Base-by-base conservation (phyloP, 352 stramenopile species). In the Proteromonas lacertae region DNA sequence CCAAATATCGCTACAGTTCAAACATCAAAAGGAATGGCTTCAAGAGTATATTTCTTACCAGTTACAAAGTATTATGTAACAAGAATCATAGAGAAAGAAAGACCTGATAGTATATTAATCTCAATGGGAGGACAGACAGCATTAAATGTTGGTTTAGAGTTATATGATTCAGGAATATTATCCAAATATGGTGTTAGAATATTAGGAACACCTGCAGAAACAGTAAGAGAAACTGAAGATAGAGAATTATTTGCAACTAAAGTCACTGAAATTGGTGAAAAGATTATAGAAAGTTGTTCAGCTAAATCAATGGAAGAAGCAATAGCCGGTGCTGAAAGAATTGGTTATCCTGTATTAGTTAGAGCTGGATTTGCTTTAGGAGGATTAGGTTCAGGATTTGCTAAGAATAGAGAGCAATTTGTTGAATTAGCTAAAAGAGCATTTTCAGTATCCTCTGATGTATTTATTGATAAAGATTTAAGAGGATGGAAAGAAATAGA, bases 1-100 rank as follows among this genome's bases (percentile, higher is more conserved):
- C 82, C 82, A 25, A 95, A 95, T 53, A 96, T 95, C 51, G 84
- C 84, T 20, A 90, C 78, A 16, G 82, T 96, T 24, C 84, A 96
- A 58, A 96, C 84, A 20, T 90, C 86, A 43, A 61, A 69, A 25
- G 35, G 44, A 31, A 52, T 60, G 42, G 78, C 76, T 6, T 83
- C 92, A 51, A 82, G 87, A 45, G 47, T 53, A 28, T 96, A 90
- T 62, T 96, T 95, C 52, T 47, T 95, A 31, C 83, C 83, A 9
- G 79, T 96, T 30, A 90, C 75, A 36, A 53, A 71, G 7, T 65
- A 92, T 17, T 71, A 77, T 21, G 62, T 86, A 1, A 62, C 74
- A 48, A 55, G 77, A 41, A 60, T 88, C n/a, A 91, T 95, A 56
- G 73, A 81, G 43, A 88, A 90, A 54, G 82, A 97, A 55, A 80